These are phyloP conservation scores for Plasmodium blacklocki DNA, from an alignment of 169 alveolate genomes.

Conservation along the genomic window DNA sequence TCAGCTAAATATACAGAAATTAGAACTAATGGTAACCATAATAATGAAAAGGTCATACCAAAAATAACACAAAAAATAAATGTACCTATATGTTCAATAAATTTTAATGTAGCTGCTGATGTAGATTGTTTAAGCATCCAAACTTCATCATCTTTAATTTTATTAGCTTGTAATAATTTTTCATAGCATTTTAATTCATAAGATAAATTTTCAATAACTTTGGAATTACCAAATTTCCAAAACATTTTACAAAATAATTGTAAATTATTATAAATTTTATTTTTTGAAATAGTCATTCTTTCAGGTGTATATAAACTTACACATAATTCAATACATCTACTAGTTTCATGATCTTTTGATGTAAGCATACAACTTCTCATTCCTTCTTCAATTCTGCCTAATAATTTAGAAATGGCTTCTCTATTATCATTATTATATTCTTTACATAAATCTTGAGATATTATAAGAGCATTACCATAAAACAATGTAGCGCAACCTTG, in stretches of 20 bases:
- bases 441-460: conserved; percentile 81
- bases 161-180: conserved; percentile 82
- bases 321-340: conserved; percentile 86
- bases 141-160: conserved; percentile 90
- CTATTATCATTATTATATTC: conserved; percentile 85
- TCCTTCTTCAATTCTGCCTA: conserved; percentile 85
- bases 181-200: conserved; percentile 87
- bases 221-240: conserved; percentile 86
- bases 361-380: conserved; percentile 87
- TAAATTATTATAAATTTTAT: conserved; percentile 85
- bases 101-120: conserved; percentile 87
- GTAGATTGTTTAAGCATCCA: conserved; percentile 93
- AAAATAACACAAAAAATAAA: conserved; percentile 80
- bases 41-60: conserved; percentile 90
- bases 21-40: conserved; percentile 91
- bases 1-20: conserved; percentile 90
- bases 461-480: conserved; percentile 89
- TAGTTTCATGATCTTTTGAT: conserved; percentile 85
- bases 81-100: conserved; percentile 83
- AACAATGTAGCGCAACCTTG: conserved; percentile 90
- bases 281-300: conserved; percentile 87
- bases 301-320: conserved; percentile 92
- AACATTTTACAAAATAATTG: conserved; percentile 87
- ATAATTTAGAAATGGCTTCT: conserved; percentile 82
- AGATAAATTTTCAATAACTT: conserved; percentile 84